Evolutionary conservation across 495 filamentous ascomycete genomes (phyloP).

Genomic region (Emericellopsis terricola): DNA sequence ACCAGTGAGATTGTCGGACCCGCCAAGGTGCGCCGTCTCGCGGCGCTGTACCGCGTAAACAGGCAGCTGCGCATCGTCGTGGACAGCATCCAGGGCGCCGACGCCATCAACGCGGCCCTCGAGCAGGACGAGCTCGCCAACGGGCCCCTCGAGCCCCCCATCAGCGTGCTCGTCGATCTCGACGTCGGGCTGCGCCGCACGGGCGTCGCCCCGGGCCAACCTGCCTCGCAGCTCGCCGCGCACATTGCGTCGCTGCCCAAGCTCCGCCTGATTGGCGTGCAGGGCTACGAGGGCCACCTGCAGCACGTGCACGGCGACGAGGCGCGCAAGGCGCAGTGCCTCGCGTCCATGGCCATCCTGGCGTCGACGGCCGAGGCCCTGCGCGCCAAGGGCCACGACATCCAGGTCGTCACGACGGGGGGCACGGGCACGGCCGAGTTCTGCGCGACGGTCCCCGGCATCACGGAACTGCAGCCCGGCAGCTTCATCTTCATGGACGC

Average conservation of each 20-base stretch:
- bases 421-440: constrained; percentile 19
- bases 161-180: constrained; percentile 11
- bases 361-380: constrained; percentile 9
- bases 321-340: constrained; percentile 9
- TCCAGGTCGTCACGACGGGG: constrained; percentile 14
- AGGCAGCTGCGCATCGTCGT: constrained; percentile 11
- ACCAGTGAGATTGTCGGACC: constrained; percentile 16
- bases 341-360: constrained; percentile 12
- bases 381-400: constrained; percentile 9
- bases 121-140: too few relatives aligned
- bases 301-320: constrained; percentile 13
- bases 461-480: constrained; percentile 17
- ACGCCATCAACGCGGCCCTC: constrained; percentile 12
- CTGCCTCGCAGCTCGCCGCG: constrained; percentile 1
- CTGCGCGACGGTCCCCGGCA: constrained; percentile 11
- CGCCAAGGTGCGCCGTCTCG: constrained; percentile 11
- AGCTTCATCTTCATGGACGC: constrained; percentile 21
- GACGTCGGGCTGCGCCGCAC: constrained; percentile 15
- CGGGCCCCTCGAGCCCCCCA: constrained; percentile 7
- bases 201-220: constrained; percentile 10
- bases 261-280: constrained; percentile 4
- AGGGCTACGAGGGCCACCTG: constrained; percentile 15
- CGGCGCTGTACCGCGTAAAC: constrained; percentile 9
- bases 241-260: constrained; percentile 1
- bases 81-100: constrained; percentile 11